phyloP scores from a whole-genome alignment of 805 yeast species.

The Ogataea haglerorum region DNA sequence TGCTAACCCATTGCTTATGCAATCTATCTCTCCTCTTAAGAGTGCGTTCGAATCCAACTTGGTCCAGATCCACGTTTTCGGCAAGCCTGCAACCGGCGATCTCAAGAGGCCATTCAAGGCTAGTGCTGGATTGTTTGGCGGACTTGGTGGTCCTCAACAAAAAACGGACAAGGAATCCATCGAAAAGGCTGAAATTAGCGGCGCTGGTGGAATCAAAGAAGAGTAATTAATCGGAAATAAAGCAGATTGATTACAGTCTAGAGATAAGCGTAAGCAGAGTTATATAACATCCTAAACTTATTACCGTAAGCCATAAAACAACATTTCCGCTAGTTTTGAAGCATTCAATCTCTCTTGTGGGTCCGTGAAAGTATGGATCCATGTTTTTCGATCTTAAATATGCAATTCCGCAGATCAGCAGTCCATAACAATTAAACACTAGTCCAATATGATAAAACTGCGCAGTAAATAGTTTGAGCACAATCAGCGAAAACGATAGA shows the following conservation, averaged over 20 bases:
- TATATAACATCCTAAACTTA: slow-evolving; percentile 51
- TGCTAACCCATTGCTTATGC: slow-evolving; percentile 96
- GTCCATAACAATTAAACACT: slow-evolving; percentile 60
- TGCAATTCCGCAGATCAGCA: slow-evolving; percentile 40
- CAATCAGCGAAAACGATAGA: slow-evolving; percentile 58
- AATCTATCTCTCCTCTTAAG: slow-evolving; percentile 86
- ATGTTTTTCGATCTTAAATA: slow-evolving; percentile 30
- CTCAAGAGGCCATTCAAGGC: slow-evolving; percentile 96
- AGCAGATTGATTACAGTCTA: slow-evolving; percentile 32
- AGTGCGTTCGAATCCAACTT: slow-evolving; percentile 85
- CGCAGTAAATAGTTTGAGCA: slow-evolving; percentile 58
- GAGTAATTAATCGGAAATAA: slow-evolving; percentile 40
- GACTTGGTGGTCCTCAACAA: slow-evolving; percentile 36
- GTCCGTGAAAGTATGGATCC: slow-evolving; percentile 31
- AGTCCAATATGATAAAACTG: slow-evolving; percentile 68
- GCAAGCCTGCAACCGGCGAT: slow-evolving; percentile 79
- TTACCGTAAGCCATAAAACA: slow-evolving; percentile 47
- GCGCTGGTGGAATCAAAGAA: slow-evolving; percentile 84
- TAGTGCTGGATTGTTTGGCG: slow-evolving; percentile 68
- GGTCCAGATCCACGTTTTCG: slow-evolving; percentile 86
- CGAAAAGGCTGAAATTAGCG: slow-evolving; percentile 79
- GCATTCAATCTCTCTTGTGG: slow-evolving; percentile 25
- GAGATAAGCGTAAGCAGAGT: slow-evolving; percentile 49
- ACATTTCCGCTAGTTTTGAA: slow-evolving; percentile 61
- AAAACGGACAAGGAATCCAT: slow-evolving; percentile 86